Evolutionary conservation across 495 filamentous ascomycete genomes (phyloP), one percentile per base, ranked within the genome.

Genomic region (Aspergillus biplanus): DNA sequence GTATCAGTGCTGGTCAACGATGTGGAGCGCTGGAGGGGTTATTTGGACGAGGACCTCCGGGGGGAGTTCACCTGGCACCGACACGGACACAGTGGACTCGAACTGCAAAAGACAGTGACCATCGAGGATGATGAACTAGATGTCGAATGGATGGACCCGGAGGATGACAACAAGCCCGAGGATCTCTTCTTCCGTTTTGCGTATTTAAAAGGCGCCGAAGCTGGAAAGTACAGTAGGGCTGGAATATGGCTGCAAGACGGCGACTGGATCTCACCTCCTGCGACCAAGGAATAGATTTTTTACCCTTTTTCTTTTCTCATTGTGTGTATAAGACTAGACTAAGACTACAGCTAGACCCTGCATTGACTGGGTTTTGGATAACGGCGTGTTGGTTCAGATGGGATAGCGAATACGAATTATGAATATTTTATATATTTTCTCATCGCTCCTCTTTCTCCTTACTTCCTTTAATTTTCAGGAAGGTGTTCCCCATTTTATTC

Each of bases 1-100:
- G 81, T 98, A 16, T 94, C 91, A 62, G 86, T 97, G 16, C 76
- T 99, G 0, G 89, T 99, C 31, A 97, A 99, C 69, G 95, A 99
- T 64, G 95, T 99, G 0, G 95, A 99, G 73, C 80, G 93, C 61
- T 94, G 86, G 74, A 76, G 88, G 9, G 83, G 83, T 7, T 92
- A 84, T 61, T 60, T 82, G 4, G 81, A 83, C 53, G 81, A 84
- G 56, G 78, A 80, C 58, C 65, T 71, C 34, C 52, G 42, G 7
- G 78, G 79, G 5, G 76, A 79, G 54, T 82, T 82, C 42, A 80
- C 75, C 18, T 82, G 79, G 79, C 77, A 77, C 56, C 78, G 79
- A 12, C 78, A 78, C 65, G 79, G 79, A 12, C 76, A 78, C 56
- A 71, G 69, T 8, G 79, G 79, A 12, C 59, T 82, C 42, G 78